These are phyloP conservation scores for Candida insectalens DNA, from an alignment of 805 yeast genomes.

Conservation along the genomic window DNA sequence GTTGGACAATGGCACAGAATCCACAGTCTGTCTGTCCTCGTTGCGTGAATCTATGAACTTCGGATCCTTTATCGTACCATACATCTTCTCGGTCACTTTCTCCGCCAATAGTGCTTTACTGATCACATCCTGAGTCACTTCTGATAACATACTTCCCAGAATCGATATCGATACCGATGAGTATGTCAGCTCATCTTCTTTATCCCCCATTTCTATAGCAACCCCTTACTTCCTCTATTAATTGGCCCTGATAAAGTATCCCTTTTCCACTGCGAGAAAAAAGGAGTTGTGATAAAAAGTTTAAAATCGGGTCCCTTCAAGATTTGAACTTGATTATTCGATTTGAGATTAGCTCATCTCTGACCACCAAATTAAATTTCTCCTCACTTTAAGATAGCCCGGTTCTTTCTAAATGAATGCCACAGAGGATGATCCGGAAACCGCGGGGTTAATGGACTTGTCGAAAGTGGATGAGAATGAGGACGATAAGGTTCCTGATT, in stretches of 20 bases:
- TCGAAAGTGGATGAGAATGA: constrained; percentile 16
- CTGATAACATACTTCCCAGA: constrained; percentile 23
- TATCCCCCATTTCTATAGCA: too few species aligned
- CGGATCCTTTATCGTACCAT: constrained; percentile 21
- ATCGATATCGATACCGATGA: constrained; percentile 22
- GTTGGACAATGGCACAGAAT: background rate
- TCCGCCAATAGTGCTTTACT: constrained; percentile 21
- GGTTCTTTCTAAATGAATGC: too few species aligned
- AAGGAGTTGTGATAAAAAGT: too few species aligned
- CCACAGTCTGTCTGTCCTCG: background rate
- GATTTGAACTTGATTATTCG: too few species aligned
- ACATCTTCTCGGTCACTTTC: constrained; percentile 19
- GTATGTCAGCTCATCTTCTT: constrained; percentile 16
- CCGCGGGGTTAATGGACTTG: constrained; percentile 1
- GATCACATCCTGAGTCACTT: constrained; percentile 25
- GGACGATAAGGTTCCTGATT: constrained; percentile 41
- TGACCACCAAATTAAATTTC: too few species aligned
- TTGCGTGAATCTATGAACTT: constrained; percentile 13
- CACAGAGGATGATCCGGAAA: constrained; percentile 6
- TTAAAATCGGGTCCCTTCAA: too few species aligned
- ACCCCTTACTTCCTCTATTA: too few species aligned
- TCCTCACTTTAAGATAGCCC: too few species aligned
- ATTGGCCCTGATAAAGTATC: background rate
- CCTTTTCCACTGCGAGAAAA: background rate
- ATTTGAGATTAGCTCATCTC: too few species aligned